A percentile compares a stretch with the other conserved stretches of the same genome.
Conservation (phyloP, 148 eudicot species). For the Vaccinium myrtillus region DNA sequence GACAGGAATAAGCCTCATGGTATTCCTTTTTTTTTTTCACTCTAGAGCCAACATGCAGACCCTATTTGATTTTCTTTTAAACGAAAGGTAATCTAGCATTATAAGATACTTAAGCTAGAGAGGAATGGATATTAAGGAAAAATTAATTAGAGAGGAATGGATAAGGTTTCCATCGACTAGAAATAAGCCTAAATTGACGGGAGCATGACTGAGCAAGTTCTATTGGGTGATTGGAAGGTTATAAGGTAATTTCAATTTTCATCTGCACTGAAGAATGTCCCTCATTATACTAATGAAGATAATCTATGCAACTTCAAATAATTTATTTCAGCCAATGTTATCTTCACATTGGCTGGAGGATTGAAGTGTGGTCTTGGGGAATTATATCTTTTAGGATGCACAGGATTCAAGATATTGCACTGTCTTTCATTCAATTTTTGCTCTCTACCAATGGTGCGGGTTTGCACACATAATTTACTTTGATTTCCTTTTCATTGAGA, state of each 20-base stretch:
- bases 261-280: not conserved
- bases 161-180: not conserved
- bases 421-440: no score
- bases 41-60: conserved; percentile 5
- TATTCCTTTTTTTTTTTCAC: conserved; percentile 11
- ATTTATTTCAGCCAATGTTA: not conserved
- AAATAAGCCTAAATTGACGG: conserved; percentile 10
- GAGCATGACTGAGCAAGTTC: not conserved
- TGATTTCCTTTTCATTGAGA: no score
- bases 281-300: not conserved
- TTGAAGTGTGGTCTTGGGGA: not conserved
- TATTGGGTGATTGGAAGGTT: not conserved
- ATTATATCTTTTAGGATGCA: not conserved
- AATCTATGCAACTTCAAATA: not conserved
- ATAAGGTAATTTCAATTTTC: no score
- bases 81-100: not conserved
- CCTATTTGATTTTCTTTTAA: not conserved
- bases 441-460: no score
- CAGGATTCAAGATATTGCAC: no score
- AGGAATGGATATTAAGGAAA: not conserved
- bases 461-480: no score
- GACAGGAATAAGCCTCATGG: conserved; percentile 53
- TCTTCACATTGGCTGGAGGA: not conserved
- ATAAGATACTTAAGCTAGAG: not conserved
- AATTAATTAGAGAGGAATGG: not conserved